Evolutionary conservation across 2,329 filamentous ascomycete species (phyloP).

Genomic region (Penicillium hesseltinei): DNA sequence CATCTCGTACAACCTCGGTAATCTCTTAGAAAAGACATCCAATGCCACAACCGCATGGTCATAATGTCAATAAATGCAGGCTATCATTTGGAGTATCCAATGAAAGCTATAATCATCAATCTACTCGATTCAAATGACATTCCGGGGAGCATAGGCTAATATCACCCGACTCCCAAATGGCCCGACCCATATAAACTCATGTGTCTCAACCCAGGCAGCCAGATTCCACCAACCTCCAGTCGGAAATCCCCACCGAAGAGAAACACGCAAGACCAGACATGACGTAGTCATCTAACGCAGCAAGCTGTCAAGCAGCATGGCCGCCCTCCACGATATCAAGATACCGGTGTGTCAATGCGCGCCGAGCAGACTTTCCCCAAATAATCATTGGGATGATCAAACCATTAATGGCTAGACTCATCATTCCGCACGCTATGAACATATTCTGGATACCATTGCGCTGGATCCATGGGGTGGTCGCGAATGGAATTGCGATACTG

Average conservation of each 20-base stretch:
- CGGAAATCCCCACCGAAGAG: neutral
- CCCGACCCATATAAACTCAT: neutral
- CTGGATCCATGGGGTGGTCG: slow-evolving; percentile 30
- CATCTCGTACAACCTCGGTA: neutral
- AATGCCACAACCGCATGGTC: neutral
- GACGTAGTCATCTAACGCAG: neutral
- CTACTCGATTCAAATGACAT: neutral
- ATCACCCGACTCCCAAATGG: neutral
- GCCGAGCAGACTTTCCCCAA: slow-evolving; percentile 24
- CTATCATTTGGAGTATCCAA: neutral
- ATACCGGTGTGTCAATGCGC: slow-evolving; percentile 13
- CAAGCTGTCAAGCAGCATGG: neutral
- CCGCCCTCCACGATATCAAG: slow-evolving; percentile 12
- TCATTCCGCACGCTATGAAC: slow-evolving; percentile 29
- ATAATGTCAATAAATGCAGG: neutral
- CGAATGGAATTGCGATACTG: slow-evolving; percentile 34
- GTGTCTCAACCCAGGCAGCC: neutral
- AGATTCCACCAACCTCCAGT: neutral
- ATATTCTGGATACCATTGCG: slow-evolving; percentile 25
- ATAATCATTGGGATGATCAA: slow-evolving; percentile 23
- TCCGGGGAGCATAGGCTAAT: neutral
- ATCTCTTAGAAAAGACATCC: neutral
- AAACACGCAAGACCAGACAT: too few species aligned
- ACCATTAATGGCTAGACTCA: slow-evolving; percentile 21
- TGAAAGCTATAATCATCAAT: neutral